A percentile compares a stretch with the other conserved stretches of the same genome.
These are phyloP conservation scores for Neonothopanus nambi DNA, from an alignment of 1,284 basidiomycete species.

Conservation along the genomic window DNA sequence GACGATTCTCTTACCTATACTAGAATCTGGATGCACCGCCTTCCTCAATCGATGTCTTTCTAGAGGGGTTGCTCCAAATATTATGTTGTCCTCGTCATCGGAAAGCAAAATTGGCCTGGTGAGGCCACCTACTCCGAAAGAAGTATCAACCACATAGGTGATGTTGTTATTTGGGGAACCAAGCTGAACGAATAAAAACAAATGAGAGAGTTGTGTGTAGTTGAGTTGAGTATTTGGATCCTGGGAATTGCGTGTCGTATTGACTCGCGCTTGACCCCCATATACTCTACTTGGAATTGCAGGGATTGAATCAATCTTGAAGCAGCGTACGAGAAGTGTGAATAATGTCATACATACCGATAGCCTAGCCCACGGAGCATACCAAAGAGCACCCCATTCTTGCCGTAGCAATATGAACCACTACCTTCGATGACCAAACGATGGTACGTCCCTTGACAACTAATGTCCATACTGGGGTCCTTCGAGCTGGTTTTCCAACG, in stretches of 20 bases:
- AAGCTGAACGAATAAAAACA: slow-evolving; percentile 41
- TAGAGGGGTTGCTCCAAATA: slow-evolving; percentile 26
- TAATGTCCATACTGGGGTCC: slow-evolving; percentile 34
- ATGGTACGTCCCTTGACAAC: slow-evolving; percentile 27
- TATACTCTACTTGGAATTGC: slow-evolving; percentile 1
- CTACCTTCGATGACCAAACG: slow-evolving; percentile 29
- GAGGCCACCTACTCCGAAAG: slow-evolving; percentile 25
- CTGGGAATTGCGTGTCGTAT: background rate
- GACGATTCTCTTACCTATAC: slow-evolving; percentile 23
- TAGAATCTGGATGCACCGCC: slow-evolving; percentile 22
- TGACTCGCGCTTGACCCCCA: slow-evolving; percentile 10
- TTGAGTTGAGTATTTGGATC: slow-evolving; percentile 28
- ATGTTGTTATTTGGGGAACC: slow-evolving; percentile 20
- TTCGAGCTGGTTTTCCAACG: no score
- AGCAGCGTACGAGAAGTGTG: no score
- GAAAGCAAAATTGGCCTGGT: slow-evolving; percentile 35
- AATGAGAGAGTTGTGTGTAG: slow-evolving; percentile 26
- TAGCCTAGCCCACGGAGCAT: slow-evolving; percentile 39
- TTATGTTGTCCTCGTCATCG: slow-evolving; percentile 24
- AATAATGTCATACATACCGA: slow-evolving; percentile 31
- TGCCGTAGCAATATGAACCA: slow-evolving; percentile 41
- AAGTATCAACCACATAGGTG: no score
- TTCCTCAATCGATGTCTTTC: slow-evolving; percentile 32
- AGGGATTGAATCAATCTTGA: no score
- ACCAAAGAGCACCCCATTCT: slow-evolving; percentile 34